These are phyloP conservation scores for Neurospora africana DNA, from an alignment of 495 filamentous ascomycete species.

Conservation along the genomic window DNA sequence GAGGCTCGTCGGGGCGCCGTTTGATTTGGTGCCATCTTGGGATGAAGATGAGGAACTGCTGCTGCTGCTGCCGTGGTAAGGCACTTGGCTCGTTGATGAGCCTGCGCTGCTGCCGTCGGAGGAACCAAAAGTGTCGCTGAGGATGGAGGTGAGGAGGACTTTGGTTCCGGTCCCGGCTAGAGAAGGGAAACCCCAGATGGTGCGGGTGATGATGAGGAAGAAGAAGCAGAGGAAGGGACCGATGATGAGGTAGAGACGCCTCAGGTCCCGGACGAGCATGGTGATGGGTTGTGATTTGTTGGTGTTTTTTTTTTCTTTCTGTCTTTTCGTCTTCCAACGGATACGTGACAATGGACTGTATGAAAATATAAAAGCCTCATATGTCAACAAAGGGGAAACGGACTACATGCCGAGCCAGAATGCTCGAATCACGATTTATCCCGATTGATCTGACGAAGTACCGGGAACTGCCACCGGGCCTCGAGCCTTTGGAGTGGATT, in stretches of 20 bases:
- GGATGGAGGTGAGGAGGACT: slow-evolving; percentile 1
- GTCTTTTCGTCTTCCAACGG: not conserved
- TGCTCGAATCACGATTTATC: not conserved
- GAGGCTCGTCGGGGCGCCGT: not conserved
- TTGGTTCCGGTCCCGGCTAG: slow-evolving; percentile 1
- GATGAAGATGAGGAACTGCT: not conserved
- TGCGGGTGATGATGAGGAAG: slow-evolving; percentile 16
- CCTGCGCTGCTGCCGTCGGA: not conserved
- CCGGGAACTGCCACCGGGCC: not conserved
- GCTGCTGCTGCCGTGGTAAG: not conserved
- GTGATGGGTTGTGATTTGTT: not conserved
- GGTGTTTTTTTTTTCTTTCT: no score
- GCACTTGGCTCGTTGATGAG: not conserved
- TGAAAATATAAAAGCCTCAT: not conserved
- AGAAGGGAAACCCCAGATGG: slow-evolving; percentile 9
- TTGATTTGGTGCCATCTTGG: not conserved
- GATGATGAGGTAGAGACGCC: slow-evolving; percentile 19
- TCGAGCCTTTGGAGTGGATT: not conserved
- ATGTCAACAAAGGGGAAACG: not conserved
- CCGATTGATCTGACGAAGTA: not conserved
- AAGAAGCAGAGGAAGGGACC: slow-evolving; percentile 15
- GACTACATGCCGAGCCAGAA: not conserved
- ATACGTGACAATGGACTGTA: not conserved
- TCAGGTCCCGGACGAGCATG: slow-evolving; percentile 26
- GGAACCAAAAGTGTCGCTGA: not conserved